Percentiles rank a stretch among this genome's conserved stretches.
These are phyloP conservation scores for Pythium scleroteichum DNA, from an alignment of 352 stramenopile genomes.

Conservation along the genomic window DNA sequence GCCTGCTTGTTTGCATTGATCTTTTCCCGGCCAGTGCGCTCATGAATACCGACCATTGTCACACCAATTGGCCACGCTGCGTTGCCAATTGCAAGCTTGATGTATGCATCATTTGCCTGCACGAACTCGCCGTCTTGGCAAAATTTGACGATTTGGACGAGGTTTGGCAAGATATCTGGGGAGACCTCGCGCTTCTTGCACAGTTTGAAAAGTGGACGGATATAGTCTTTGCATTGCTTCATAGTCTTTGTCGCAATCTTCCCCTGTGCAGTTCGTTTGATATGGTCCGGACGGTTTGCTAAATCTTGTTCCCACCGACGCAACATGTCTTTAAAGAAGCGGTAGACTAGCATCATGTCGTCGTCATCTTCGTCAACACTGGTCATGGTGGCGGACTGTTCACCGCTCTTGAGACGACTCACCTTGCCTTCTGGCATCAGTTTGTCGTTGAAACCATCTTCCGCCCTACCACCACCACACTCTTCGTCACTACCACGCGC, in stretches of 20 bases:
- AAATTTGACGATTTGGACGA: slow-evolving; percentile 95
- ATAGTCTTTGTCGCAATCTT: slow-evolving; percentile 96
- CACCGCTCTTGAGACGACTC: slow-evolving; percentile 9
- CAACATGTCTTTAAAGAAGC: slow-evolving; percentile 95
- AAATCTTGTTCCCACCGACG: slow-evolving; percentile 94
- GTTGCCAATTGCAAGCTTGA: slow-evolving; percentile 97
- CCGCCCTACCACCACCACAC: slow-evolving; percentile 24
- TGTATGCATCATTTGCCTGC: slow-evolving; percentile 97
- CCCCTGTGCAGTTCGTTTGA: slow-evolving; percentile 90
- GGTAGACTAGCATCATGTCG: slow-evolving; percentile 68
- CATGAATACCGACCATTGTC: slow-evolving; percentile 99
- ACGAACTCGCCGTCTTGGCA: slow-evolving; percentile 94
- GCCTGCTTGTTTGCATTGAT: slow-evolving; percentile 98
- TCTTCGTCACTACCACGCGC: slow-evolving; percentile 39
- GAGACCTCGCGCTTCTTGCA: slow-evolving; percentile 93
- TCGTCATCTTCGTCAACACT: slow-evolving; percentile 32
- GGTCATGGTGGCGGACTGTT: no score
- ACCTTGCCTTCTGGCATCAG: slow-evolving; percentile 33
- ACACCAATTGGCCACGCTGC: slow-evolving; percentile 99
- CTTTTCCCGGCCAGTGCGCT: slow-evolving; percentile 93
- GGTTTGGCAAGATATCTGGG: slow-evolving; percentile 80
- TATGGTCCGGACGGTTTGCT: slow-evolving; percentile 74
- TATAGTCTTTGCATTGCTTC: slow-evolving; percentile 99
- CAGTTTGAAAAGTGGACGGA: slow-evolving; percentile 96
- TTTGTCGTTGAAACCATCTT: slow-evolving; percentile 26